Evolutionary conservation across 1,284 basidiomycete species (phyloP), one percentile per base, ranked within the genome.

Genomic region (Boletus mariae): DNA sequence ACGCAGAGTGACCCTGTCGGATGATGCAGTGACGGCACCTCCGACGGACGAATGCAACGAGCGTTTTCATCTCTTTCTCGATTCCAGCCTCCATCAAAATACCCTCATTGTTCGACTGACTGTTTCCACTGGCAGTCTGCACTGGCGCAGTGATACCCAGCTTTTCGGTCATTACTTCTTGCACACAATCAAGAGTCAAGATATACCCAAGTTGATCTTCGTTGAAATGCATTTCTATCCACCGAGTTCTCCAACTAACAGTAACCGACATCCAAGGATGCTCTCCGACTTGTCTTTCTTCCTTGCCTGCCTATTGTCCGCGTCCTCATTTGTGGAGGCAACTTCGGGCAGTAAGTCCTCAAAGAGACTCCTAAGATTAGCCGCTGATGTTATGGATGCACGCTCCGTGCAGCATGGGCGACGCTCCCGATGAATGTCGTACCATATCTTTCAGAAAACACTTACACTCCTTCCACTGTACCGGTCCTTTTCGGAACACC

Each of bases 401-500:
- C 11, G 9, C 41, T 26, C 12, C 7, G 28, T 42, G 26, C 45
- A 66, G 65, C 66, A 46, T 66, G 67, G 65, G 59, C 52, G 3
- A 55, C 49, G 11, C 55, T 67, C 7, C 67, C 57, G 12, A 61
- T 67, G 65, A 58, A 40, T 6, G 65, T 68, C 13, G 49, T 35
- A 25, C 42, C 56, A 1, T 55, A 47, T 49, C 58, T 67, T 15
- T 13, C 45, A 23, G 61, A 66, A 12, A n/a, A 28, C 7, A 2
- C 1, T 23, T 51, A 51, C 42, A 25, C 51, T 43, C 54, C 64
- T 34, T 40, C 45, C 5, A 65, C 60, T 9, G 53, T 53, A 1
- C 58, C 64, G 23, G 49, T 40, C 10, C 61, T 65, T 11, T 32
- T 69, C 29, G 65, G 65, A 7, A 64, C 57, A 11, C 65, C 68